A percentile compares a stretch with the other conserved stretches of the same genome.
Conservation (phyloP, 805 yeast genomes). For the Isabelozyma gotoi region DNA sequence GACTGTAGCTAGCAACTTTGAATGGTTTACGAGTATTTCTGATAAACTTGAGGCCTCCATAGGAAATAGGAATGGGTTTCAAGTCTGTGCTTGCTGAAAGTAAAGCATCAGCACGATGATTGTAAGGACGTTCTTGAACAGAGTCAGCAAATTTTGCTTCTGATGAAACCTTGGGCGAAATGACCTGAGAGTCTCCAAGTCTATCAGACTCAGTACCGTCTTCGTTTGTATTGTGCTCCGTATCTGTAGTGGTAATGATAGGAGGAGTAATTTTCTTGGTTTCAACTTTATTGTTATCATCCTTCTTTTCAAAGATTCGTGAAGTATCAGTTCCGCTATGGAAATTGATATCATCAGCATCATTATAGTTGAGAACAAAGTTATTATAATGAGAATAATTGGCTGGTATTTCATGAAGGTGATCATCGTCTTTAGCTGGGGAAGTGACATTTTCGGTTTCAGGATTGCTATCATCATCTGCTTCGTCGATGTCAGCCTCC, state of each 20-base stretch:
- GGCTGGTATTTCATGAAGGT: slow-evolving; percentile 13
- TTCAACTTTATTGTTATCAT: not conserved
- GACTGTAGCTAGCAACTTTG: slow-evolving; percentile 60
- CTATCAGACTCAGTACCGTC: not conserved
- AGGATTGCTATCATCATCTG: slow-evolving; percentile 8
- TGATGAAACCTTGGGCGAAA: not conserved
- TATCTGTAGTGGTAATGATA: slow-evolving; percentile 2
- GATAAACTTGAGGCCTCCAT: slow-evolving; percentile 22
- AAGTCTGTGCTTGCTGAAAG: slow-evolving; percentile 36
- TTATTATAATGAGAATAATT: not conserved
- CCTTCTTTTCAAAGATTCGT: not conserved
- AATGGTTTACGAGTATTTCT: slow-evolving; percentile 57
- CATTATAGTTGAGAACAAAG: not conserved
- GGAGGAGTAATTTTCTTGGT: not conserved
- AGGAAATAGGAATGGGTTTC: slow-evolving; percentile 40
- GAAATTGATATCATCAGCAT: not conserved
- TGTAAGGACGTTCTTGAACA: slow-evolving; percentile 21
- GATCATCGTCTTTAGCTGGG: slow-evolving; percentile 1
- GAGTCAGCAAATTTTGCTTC: not conserved
- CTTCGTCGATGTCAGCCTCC: slow-evolving; percentile 22
- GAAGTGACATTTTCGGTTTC: slow-evolving; percentile 6
- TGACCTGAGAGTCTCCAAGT: not conserved
- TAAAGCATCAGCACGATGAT: slow-evolving; percentile 44
- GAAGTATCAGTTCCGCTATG: not conserved
- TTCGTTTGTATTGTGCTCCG: slow-evolving; percentile 1